These are phyloP conservation scores for Phoenix dactylifera DNA, from an alignment of 176 grass and related monocot genomes.

Conservation along the genomic window DNA sequence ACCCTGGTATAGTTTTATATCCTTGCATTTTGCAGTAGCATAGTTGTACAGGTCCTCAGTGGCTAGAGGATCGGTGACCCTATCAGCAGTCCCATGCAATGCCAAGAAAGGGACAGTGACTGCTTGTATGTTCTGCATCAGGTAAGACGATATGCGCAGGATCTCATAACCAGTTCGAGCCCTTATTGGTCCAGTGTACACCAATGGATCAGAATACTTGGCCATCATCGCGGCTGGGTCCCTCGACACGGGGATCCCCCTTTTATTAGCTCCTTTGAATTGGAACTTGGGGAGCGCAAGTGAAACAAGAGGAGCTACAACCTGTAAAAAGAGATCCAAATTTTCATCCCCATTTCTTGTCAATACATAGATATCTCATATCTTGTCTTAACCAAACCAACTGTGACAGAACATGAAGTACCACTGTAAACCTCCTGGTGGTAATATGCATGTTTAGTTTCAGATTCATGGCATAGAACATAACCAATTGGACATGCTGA, in stretches of 20 bases:
- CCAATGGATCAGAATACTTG: constrained; percentile 84
- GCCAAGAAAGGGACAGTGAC: constrained; percentile 75
- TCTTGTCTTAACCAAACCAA: too few relatives aligned
- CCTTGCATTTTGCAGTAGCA: constrained; percentile 53
- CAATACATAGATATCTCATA: too few relatives aligned
- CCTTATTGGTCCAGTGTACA: constrained; percentile 82
- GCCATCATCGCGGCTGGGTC: constrained; percentile 71
- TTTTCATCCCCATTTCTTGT: too few relatives aligned
- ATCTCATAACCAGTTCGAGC: constrained; percentile 88
- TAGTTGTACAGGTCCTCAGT: constrained; percentile 58
- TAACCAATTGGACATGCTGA: too few relatives aligned
- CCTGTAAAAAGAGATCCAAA: constrained; percentile 28
- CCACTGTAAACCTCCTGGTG: too few relatives aligned
- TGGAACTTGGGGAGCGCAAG: constrained; percentile 70
- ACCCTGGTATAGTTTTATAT: constrained; percentile 68
- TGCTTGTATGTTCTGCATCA: constrained; percentile 61
- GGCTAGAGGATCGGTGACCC: constrained; percentile 81
- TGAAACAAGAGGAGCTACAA: constrained; percentile 85
- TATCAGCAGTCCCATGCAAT: constrained; percentile 82
- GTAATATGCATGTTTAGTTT: too few relatives aligned
- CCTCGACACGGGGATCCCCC: constrained; percentile 77
- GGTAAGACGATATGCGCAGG: constrained; percentile 67
- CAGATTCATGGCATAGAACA: too few relatives aligned
- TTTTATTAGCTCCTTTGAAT: constrained; percentile 95
- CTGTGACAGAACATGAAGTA: too few relatives aligned